Evolutionary conservation across 2,329 filamentous ascomycete genomes (phyloP).

Genomic region (Claviceps maximensis): DNA sequence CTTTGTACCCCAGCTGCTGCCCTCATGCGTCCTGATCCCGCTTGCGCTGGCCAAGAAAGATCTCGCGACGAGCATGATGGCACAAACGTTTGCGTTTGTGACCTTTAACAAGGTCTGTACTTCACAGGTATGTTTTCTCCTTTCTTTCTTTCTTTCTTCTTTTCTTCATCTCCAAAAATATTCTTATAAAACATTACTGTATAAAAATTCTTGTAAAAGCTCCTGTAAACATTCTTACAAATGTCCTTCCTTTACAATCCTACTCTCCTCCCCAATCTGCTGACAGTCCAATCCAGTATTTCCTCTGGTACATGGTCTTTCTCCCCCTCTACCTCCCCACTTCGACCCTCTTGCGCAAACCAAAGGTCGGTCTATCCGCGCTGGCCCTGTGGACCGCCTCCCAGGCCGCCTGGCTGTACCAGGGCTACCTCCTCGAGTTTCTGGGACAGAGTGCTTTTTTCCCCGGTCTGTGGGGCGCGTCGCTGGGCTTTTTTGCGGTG

Average conservation of each 20-base stretch:
- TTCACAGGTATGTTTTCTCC: slow-evolving; percentile 54
- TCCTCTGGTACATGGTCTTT: slow-evolving; percentile 95
- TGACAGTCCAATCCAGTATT: slow-evolving; percentile 80
- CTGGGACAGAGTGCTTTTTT: slow-evolving; percentile 72
- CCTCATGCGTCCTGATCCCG: slow-evolving; percentile 66
- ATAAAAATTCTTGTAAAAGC: neutral
- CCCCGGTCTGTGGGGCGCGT: slow-evolving; percentile 67
- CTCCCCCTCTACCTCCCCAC: slow-evolving; percentile 78
- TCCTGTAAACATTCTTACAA: no score
- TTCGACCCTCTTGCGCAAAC: slow-evolving; percentile 55
- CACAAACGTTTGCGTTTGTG: slow-evolving; percentile 94
- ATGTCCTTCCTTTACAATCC: no score
- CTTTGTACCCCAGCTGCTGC: slow-evolving; percentile 74
- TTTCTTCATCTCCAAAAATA: neutral
- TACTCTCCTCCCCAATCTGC: no score
- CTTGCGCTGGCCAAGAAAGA: slow-evolving; percentile 67
- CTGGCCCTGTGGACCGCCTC: slow-evolving; percentile 59
- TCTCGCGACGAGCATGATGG: slow-evolving; percentile 73
- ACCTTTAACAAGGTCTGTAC: slow-evolving; percentile 99
- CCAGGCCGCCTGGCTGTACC: slow-evolving; percentile 65
- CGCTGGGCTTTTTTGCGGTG: slow-evolving; percentile 66
- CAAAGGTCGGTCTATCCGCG: slow-evolving; percentile 49
- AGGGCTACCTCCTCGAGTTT: slow-evolving; percentile 66
- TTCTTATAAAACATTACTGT: neutral
- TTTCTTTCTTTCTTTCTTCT: neutral